Conservation (phyloP, 2,329 filamentous ascomycete genomes). For the Ophiostoma perfectum region DNA sequence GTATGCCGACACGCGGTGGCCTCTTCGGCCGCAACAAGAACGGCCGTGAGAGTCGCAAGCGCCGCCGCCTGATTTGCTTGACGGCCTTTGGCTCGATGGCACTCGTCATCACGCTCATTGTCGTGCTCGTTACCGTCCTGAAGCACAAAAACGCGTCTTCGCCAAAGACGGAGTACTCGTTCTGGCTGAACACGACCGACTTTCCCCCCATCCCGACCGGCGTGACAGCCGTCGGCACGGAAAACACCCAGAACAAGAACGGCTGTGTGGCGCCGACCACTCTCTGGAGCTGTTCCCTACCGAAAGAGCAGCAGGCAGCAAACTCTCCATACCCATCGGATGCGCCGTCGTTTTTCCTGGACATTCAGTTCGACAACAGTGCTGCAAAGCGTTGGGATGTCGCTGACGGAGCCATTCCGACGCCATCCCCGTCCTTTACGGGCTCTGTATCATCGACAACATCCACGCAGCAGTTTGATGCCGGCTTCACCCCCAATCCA, state of each 20-base stretch:
- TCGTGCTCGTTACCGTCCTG: conserved; percentile 3
- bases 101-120: conserved; percentile 47
- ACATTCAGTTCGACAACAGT: conserved; percentile 68
- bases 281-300: conserved; percentile 80
- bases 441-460: neutral
- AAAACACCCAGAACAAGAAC: conserved; percentile 57
- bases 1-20: conserved; percentile 52
- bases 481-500: conserved; percentile 48
- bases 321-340: conserved; percentile 59
- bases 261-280: conserved; percentile 67
- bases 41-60: conserved; percentile 59
- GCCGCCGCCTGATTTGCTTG: conserved; percentile 53
- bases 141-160: conserved; percentile 36
- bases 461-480: conserved; percentile 23
- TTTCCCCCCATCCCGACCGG: conserved; percentile 86
- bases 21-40: conserved; percentile 57
- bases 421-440: conserved; percentile 12
- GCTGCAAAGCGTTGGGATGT: conserved; percentile 48
- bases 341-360: conserved; percentile 72
- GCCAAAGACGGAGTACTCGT: conserved; percentile 35
- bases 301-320: conserved; percentile 66
- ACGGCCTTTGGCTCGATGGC: conserved; percentile 48
- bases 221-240: conserved; percentile 69
- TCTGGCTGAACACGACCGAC: conserved; percentile 78
- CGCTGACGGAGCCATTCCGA: conserved; percentile 35